Evolutionary conservation across 2,329 filamentous ascomycete species (phyloP), one percentile per base, ranked within the genome.

Genomic region (Trichoderma pleuroti): DNA sequence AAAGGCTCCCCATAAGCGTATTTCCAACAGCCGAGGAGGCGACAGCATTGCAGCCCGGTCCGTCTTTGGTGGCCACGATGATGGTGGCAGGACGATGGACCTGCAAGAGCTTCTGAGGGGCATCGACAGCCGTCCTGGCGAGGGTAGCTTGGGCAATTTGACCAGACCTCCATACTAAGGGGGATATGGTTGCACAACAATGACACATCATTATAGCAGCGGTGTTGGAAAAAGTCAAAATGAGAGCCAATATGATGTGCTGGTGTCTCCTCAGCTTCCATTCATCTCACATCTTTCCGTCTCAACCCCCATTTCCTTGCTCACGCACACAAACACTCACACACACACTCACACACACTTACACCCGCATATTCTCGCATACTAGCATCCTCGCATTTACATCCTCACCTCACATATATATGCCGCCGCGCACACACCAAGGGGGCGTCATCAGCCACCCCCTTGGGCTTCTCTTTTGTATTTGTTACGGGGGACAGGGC

Each of bases 111-210:
- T 87, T 60, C 77, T 87, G 61, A 81, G 81, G 72, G 84, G 84
- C 11, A 87, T 87, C 73, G 85, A 87, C 74, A 84, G 83, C 74
- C 79, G 81, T 21, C 79, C 80, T 3, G 83, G 81, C 26, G 85
- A 87, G 75, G 80, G 81, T 49, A 81, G 78, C 60, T 72, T 86
- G 65, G 83, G 84, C 24, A 84, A 82, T 49, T 77, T 86, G 28
- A 82, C 82, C 56, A 81, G 80, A 75, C 86, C 85, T 65, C 85
- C 86, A 21, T 87, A 87, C 74, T 87, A 78, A 75, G 68, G n/a
- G 10, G 28, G 11, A 26, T 7, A 24, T 26, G 26, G 7, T 39
- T n/a, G 5, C 16, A 26, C 49, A 30, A 5, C 42, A 28, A 28
- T 8, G 30, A 28, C 46, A 34, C 30, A 65, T 5, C 39, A 49